These are phyloP conservation scores for Juglanconis juglandina DNA, from an alignment of 2,329 filamentous ascomycete species.

Conservation along the genomic window DNA sequence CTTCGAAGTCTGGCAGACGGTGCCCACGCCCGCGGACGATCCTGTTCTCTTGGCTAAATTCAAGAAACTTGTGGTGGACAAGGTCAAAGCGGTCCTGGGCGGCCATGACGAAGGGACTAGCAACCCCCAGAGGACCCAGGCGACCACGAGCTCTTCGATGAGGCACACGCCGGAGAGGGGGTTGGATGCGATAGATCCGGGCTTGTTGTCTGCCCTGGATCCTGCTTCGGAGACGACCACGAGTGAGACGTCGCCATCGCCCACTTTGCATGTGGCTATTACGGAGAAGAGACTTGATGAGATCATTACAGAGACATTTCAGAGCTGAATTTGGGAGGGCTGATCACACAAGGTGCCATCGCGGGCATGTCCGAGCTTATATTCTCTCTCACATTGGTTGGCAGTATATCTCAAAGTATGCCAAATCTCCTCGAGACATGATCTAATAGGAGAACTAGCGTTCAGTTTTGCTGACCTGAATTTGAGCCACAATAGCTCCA, in stretches of 20 bases:
- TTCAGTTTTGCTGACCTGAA: too few relatives aligned
- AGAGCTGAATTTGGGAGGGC: background rate
- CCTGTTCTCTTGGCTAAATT: constrained; percentile 50
- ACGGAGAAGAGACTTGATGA: constrained; percentile 15
- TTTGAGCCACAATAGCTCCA: too few relatives aligned
- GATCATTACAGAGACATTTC: constrained; percentile 3
- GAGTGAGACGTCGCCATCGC: constrained; percentile 3
- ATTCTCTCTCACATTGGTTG: too few relatives aligned
- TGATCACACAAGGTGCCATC: too few relatives aligned
- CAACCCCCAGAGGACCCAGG: background rate
- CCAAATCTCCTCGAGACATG: too few relatives aligned
- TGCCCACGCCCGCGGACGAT: constrained; percentile 54
- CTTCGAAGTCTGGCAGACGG: constrained; percentile 22
- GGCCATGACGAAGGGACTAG: background rate
- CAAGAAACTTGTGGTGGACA: constrained; percentile 40
- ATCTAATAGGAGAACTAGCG: too few relatives aligned
- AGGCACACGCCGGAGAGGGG: constrained; percentile 7
- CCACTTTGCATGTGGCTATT: constrained; percentile 14
- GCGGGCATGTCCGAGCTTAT: background rate
- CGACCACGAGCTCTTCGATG: background rate
- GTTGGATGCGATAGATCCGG: constrained; percentile 16
- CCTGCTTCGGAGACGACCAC: background rate
- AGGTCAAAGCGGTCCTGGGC: constrained; percentile 20
- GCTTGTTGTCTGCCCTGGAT: constrained; percentile 8
- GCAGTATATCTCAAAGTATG: too few relatives aligned